Evolutionary conservation across 257 asterid genomes (phyloP), one percentile per base, ranked within the genome.

Genomic region (Gynochthodes officinalis): DNA sequence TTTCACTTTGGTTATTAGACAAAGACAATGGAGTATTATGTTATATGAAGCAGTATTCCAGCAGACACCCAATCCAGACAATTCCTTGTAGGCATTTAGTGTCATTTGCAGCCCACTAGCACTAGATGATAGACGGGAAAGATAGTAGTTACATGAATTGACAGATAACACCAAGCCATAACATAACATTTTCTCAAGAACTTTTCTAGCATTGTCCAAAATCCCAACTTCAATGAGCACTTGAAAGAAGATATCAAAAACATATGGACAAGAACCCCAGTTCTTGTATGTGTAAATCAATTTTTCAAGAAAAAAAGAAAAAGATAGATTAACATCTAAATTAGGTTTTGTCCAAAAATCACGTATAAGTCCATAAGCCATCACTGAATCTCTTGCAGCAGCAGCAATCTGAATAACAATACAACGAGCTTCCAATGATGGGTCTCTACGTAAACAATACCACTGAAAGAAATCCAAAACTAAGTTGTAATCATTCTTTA

Each of bases 361-460:
- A 72, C 69, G 83, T 25, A 83, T 82, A 72, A 89, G 86, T 39
- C 77, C 74, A 23, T 67, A 79, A 67, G 87, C 91, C 76, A 57
- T 74, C 72, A 70, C 72, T 55, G 79, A 68, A 81, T 94, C 93
- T 18, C 83, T 81, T 52, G 91, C 85, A 62, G 93, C 88, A 65
- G 75, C 82, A 18, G 97, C 84, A 76, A 89, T 88, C 21, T 94
- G 99, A 76, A 89, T 77, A 35, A 89, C 40, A 73, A 94, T 80
- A 86, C 99, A 94, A 75, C 89, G 78, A 52, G 89, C 95, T 79
- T 94, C 99, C 69, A 94, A 79, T 13, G 98, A 89, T 12, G 96
- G 98, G 58, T 82, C 80, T 76, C 93, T 86, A 72, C 88, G 83
- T 72, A 82, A 69, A 76, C 92, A 87, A 25, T 81, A 94, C 97